Percentiles rank a stretch among this genome's conserved stretches.
These are phyloP conservation scores for Fusarium palustre DNA, from an alignment of 2,329 filamentous ascomycete genomes.

Conservation along the genomic window DNA sequence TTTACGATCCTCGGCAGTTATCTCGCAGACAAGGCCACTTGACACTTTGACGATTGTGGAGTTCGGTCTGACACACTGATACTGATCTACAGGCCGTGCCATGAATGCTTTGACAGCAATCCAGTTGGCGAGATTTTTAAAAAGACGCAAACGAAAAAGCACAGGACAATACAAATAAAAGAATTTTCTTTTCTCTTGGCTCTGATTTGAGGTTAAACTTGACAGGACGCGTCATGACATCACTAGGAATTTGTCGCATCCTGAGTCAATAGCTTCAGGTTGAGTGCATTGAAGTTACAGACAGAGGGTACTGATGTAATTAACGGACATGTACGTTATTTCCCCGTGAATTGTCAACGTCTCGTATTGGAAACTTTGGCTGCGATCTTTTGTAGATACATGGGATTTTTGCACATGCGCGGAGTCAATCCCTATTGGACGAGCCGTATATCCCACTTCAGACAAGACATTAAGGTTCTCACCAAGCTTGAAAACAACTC, in stretches of 20 bases:
- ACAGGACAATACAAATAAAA: background rate
- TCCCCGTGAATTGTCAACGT: background rate
- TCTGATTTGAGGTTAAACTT: background rate
- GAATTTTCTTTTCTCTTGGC: background rate
- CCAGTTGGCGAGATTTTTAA: background rate
- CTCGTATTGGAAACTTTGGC: background rate
- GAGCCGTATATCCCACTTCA: background rate
- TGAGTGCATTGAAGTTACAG: background rate
- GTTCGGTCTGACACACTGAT: background rate
- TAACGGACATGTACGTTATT: background rate
- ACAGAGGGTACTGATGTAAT: background rate
- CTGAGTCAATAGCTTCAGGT: background rate
- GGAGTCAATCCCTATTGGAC: background rate
- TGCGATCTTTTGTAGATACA: background rate
- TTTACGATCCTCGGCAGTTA: background rate
- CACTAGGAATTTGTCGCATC: background rate
- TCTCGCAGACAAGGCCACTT: background rate
- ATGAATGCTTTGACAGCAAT: background rate
- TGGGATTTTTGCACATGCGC: background rate
- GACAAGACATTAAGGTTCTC: background rate
- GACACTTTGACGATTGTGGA: background rate
- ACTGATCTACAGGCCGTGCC: constrained; percentile 4
- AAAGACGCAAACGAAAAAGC: background rate
- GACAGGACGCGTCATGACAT: background rate
- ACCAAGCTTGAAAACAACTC: background rate